Conservation (phyloP, 176 grass and related monocot genomes). For the Carex myosuroides region DNA sequence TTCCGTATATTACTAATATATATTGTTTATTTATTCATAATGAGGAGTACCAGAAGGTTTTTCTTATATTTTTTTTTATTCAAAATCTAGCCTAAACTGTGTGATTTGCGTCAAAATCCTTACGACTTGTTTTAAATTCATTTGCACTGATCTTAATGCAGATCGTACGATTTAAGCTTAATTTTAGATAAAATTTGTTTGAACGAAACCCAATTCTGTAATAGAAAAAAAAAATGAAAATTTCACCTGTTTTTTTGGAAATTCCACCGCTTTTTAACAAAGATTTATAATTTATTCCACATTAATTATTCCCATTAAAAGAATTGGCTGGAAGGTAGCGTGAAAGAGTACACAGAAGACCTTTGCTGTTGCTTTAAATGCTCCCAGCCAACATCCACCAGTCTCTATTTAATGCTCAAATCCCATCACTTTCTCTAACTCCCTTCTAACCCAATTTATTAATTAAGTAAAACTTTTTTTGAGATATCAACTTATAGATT, state of each 20-base stretch:
- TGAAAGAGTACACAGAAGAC: not conserved
- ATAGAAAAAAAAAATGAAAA: not conserved
- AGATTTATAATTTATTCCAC: not conserved
- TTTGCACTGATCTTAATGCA: no score
- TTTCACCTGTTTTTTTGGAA: not conserved
- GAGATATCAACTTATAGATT: no score
- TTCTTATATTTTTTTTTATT: no score
- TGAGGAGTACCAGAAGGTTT: no score
- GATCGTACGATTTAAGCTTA: no score
- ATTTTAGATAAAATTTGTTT: no score
- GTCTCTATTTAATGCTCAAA: constrained; percentile 26
- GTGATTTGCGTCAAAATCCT: no score
- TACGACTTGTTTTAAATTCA: no score
- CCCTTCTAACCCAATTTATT: not conserved
- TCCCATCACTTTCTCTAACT: not conserved
- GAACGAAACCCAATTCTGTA: not conserved
- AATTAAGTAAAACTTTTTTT: no score
- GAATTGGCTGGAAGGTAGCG: not conserved
- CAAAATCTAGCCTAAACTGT: no score
- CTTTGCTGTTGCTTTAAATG: constrained; percentile 24
- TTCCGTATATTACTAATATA: not conserved
- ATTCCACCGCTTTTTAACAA: not conserved
- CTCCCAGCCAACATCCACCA: constrained; percentile 18
- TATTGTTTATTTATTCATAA: not conserved
- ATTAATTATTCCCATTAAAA: not conserved